phyloP scores from a whole-genome alignment of 345 rosid genomes.

The Corymbia maculata region DNA sequence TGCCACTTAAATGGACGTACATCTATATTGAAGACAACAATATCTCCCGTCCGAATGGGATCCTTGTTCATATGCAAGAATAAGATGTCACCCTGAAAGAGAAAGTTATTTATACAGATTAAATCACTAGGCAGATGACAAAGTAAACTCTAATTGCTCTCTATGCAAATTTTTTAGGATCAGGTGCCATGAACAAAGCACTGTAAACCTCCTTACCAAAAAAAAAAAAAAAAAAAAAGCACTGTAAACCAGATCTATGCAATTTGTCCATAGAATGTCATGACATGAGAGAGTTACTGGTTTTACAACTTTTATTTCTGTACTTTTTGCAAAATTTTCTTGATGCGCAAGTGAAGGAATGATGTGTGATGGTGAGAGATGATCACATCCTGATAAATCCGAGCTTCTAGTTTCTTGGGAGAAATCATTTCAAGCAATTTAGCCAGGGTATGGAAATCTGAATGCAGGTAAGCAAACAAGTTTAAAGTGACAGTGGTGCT shows the following conservation, averaged over 20 bases:
- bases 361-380: neutral
- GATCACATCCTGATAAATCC: neutral
- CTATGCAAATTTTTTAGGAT: neutral
- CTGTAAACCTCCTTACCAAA: too few species aligned
- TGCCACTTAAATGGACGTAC: slow-evolving; percentile 10
- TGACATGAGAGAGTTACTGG: neutral
- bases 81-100: slow-evolving; percentile 87
- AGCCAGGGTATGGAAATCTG: neutral
- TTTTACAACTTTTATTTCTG: neutral
- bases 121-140: neutral
- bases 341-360: neutral
- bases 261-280: neutral
- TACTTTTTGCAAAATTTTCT: neutral
- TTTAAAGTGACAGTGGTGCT: neutral
- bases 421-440: neutral
- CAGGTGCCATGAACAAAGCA: neutral
- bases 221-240: too few species aligned
- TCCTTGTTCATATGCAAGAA: slow-evolving; percentile 87
- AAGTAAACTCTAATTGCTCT: neutral
- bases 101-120: neutral
- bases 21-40: slow-evolving; percentile 86
- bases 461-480: neutral
- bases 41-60: slow-evolving; percentile 93
- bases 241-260: neutral
- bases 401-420: neutral